Evolutionary conservation across 73 alveolate genomes (phyloP).

Genomic region (Paramecium sonneborni): DNA sequence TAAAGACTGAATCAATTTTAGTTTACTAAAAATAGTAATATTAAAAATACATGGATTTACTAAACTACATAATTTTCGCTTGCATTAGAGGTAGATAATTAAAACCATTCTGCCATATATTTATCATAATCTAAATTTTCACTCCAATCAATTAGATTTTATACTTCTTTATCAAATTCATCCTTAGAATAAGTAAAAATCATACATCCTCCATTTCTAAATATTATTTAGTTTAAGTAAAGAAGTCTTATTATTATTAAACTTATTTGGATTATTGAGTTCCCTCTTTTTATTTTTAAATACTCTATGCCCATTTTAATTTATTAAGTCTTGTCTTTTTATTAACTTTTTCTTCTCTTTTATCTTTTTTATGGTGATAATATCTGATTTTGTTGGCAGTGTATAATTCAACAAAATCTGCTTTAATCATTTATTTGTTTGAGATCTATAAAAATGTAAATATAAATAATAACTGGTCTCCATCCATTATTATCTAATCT

Average conservation of each 20-base stretch:
- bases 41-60: neutral
- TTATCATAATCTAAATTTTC: slow-evolving; percentile 90
- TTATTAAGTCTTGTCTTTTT: slow-evolving; percentile 80
- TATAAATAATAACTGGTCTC: slow-evolving; percentile 84
- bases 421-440: slow-evolving; percentile 80
- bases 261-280: slow-evolving; percentile 20
- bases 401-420: slow-evolving; percentile 80
- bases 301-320: slow-evolving; percentile 82
- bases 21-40: neutral
- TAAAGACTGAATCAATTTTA: slow-evolving; percentile 27
- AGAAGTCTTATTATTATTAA: neutral
- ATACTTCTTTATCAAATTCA: slow-evolving; percentile 62
- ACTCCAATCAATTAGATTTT: slow-evolving; percentile 86
- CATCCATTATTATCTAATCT: slow-evolving; percentile 92
- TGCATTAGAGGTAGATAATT: slow-evolving; percentile 84
- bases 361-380: slow-evolving; percentile 78
- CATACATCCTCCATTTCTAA: slow-evolving; percentile 64
- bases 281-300: slow-evolving; percentile 79
- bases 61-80: slow-evolving; percentile 60
- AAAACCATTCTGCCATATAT: slow-evolving; percentile 84
- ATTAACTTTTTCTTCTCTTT: slow-evolving; percentile 79
- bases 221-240: slow-evolving; percentile 42
- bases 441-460: slow-evolving; percentile 67
- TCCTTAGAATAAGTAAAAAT: neutral
- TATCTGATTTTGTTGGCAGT: slow-evolving; percentile 81